Evolutionary conservation across 1,139 yeast species (phyloP).

Genomic region (Saccharomycopsis phalli): DNA sequence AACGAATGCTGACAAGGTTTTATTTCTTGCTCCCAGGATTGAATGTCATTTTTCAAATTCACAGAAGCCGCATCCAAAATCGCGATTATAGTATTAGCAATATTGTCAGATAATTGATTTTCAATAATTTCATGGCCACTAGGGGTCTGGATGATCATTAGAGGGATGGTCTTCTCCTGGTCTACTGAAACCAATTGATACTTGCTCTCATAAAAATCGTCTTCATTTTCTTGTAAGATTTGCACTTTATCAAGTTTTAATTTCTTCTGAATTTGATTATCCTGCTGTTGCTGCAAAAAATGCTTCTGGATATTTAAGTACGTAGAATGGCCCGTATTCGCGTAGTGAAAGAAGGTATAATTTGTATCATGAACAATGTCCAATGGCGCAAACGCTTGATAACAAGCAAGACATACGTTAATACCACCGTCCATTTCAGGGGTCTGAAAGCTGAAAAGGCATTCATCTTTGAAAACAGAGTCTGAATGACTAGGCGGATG

Average conservation of each 20-base stretch:
- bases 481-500: conserved; percentile 24
- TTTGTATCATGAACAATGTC: conserved; percentile 34
- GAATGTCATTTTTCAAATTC: conserved; percentile 58
- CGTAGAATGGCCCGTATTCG: conserved; percentile 42
- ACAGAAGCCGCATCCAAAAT: conserved; percentile 61
- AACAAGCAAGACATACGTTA: conserved; percentile 65
- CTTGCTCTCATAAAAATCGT: conserved; percentile 9
- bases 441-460: conserved; percentile 72
- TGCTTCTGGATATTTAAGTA: conserved; percentile 47
- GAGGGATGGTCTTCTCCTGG: conserved; percentile 2
- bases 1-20: conserved; percentile 69
- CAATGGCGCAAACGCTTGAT: conserved; percentile 49
- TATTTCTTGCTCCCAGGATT: conserved; percentile 89
- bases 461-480: conserved; percentile 68
- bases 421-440: conserved; percentile 56
- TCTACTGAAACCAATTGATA: conserved; percentile 22
- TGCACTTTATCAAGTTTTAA: conserved; percentile 19
- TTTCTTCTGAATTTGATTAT: conserved; percentile 17
- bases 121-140: conserved; percentile 11
- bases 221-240: conserved; percentile 16
- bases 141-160: conserved; percentile 1
- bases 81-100: conserved; percentile 32
- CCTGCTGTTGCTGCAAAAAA: conserved; percentile 20
- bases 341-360: conserved; percentile 47
- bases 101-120: conserved; percentile 3